Percentiles rank a stretch among this genome's conserved stretches.
These are phyloP conservation scores for Polysphondylium violaceum DNA, from an alignment of 78 protist genomes.

Conservation along the genomic window DNA sequence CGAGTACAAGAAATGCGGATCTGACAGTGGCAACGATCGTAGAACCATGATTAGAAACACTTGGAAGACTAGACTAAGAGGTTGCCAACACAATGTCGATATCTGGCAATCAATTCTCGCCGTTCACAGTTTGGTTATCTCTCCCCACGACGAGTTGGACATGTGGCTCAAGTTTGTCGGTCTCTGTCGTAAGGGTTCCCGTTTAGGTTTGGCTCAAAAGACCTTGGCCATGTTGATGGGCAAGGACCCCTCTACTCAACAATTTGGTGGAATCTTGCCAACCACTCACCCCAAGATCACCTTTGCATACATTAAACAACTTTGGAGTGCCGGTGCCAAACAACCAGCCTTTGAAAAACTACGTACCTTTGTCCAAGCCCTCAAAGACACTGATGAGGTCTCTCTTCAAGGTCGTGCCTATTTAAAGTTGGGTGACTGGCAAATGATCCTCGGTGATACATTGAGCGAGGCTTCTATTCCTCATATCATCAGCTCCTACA, in stretches of 20 bases:
- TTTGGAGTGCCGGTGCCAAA: slow-evolving; percentile 88
- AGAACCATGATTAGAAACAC: slow-evolving; percentile 71
- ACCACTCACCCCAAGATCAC: slow-evolving; percentile 85
- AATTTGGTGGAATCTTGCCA: slow-evolving; percentile 59
- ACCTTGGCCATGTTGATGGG: slow-evolving; percentile 73
- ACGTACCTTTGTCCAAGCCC: slow-evolving; percentile 59
- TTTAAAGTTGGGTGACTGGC: slow-evolving; percentile 93
- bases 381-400: slow-evolving; percentile 52
- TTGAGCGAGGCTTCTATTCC: slow-evolving; percentile 67
- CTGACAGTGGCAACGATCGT: slow-evolving; percentile 41
- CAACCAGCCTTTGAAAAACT: slow-evolving; percentile 65
- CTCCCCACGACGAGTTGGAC: slow-evolving; percentile 88
- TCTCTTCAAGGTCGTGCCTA: slow-evolving; percentile 86
- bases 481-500: slow-evolving; percentile 63
- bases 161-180: slow-evolving; percentile 91
- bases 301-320: slow-evolving; percentile 91
- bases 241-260: slow-evolving; percentile 54
- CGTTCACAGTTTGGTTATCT: slow-evolving; percentile 90
- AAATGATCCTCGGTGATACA: slow-evolving; percentile 40
- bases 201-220: slow-evolving; percentile 83
- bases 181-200: slow-evolving; percentile 90
- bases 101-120: slow-evolving; percentile 95
- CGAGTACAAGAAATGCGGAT: slow-evolving; percentile 30
- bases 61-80: slow-evolving; percentile 91
- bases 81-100: slow-evolving; percentile 89